Conservation (phyloP, 371 early-diverging fungal species). For the Umbelopsis sp. region DNA sequence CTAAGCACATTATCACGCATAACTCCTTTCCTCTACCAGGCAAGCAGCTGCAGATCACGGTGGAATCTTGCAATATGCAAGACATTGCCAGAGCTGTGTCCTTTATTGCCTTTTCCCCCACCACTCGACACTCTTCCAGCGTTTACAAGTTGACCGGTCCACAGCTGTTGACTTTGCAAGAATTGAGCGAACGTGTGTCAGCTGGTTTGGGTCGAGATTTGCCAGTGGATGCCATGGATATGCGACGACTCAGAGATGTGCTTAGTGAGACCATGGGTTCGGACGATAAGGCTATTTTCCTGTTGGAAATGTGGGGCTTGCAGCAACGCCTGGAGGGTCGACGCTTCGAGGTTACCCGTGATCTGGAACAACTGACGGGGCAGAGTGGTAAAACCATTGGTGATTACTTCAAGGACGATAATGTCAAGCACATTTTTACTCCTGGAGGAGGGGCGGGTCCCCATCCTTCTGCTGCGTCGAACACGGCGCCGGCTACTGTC, state of each 20-base stretch:
- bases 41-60: constrained; percentile 44
- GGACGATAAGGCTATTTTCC: constrained; percentile 48
- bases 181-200: constrained; percentile 44
- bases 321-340: constrained; percentile 36
- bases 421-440: constrained; percentile 25
- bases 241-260: constrained; percentile 32
- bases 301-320: constrained; percentile 58
- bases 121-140: constrained; percentile 39
- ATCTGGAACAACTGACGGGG: constrained; percentile 53
- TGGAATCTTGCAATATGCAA: constrained; percentile 48
- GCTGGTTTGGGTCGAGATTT: constrained; percentile 41
- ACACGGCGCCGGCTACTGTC: not conserved
- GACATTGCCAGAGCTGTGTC: constrained; percentile 53
- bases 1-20: constrained; percentile 50
- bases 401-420: constrained; percentile 47
- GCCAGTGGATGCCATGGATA: constrained; percentile 39
- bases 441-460: constrained; percentile 17
- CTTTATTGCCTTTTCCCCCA: constrained; percentile 48
- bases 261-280: constrained; percentile 45
- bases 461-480: not conserved
- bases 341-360: constrained; percentile 52
- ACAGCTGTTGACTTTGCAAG: constrained; percentile 46
- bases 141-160: constrained; percentile 50
- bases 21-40: constrained; percentile 48
- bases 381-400: constrained; percentile 57